These are phyloP conservation scores for Creolimax fragrantissima DNA, from an alignment of 78 protist species.

Conservation along the genomic window DNA sequence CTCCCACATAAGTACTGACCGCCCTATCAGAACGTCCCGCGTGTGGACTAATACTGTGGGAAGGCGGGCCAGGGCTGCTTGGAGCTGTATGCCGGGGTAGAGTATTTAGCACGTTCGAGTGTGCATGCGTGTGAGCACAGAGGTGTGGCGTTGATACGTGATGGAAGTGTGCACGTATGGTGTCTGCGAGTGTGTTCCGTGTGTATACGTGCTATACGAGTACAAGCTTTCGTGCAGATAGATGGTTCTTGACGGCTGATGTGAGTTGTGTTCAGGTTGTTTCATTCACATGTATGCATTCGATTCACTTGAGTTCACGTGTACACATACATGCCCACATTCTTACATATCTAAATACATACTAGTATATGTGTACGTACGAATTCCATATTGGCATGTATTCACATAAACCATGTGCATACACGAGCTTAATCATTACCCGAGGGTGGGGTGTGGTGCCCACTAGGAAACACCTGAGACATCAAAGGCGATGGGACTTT, in stretches of 20 bases:
- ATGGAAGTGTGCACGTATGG: background rate
- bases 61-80: background rate
- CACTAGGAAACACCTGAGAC: background rate
- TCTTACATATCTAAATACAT: background rate
- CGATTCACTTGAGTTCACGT: background rate
- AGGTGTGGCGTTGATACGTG: background rate
- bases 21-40: background rate
- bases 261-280: background rate
- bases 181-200: background rate
- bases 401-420: background rate
- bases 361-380: background rate
- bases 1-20: background rate
- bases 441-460: background rate
- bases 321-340: background rate
- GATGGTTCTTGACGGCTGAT: background rate
- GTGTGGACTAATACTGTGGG: background rate
- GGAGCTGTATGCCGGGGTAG: background rate
- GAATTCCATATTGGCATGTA: background rate
- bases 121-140: background rate
- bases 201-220: background rate
- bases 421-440: background rate
- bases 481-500: background rate
- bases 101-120: background rate
- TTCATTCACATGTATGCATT: background rate
- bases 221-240: background rate